phyloP scores from a whole-genome alignment of 768 basidiomycete species.

The Lepiota subincarnata region DNA sequence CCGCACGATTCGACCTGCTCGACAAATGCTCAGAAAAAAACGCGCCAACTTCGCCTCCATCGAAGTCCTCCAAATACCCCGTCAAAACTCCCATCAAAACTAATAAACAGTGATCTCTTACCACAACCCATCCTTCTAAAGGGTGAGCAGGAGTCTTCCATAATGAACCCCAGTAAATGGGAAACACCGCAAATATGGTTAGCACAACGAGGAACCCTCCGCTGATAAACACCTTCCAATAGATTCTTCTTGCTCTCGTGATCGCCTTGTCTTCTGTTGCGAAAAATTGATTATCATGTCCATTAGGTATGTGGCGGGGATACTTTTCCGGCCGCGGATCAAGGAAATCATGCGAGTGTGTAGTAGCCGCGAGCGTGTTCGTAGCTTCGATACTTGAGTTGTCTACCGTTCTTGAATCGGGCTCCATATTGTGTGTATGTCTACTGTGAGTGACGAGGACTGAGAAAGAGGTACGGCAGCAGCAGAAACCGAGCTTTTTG shows the following conservation, averaged over 20 bases:
- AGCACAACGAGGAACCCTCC: constrained; percentile 34
- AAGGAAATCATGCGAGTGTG: too few relatives aligned
- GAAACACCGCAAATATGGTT: constrained; percentile 41
- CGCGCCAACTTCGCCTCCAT: constrained; percentile 40
- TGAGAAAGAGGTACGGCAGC: too few relatives aligned
- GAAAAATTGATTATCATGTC: constrained; percentile 17
- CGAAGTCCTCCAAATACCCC: constrained; percentile 42
- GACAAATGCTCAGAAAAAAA: constrained; percentile 32
- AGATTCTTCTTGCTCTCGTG: constrained; percentile 29
- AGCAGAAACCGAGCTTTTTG: too few relatives aligned
- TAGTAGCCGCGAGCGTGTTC: too few relatives aligned
- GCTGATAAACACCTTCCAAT: constrained; percentile 36
- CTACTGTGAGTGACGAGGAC: too few relatives aligned
- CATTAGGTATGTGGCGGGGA: too few relatives aligned
- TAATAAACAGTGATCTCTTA: constrained; percentile 21
- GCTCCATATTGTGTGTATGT: too few relatives aligned
- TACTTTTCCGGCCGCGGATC: too few relatives aligned
- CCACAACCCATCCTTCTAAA: constrained; percentile 48
- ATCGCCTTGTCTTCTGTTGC: constrained; percentile 16
- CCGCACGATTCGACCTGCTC: constrained; percentile 20
- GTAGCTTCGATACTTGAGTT: too few relatives aligned
- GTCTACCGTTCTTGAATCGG: too few relatives aligned
- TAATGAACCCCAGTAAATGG: constrained; percentile 57
- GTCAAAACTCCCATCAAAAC: background rate
- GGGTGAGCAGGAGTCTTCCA: constrained; percentile 37